These are phyloP conservation scores for Ogataea philodendri DNA, from an alignment of 805 yeast species.

Conservation along the genomic window DNA sequence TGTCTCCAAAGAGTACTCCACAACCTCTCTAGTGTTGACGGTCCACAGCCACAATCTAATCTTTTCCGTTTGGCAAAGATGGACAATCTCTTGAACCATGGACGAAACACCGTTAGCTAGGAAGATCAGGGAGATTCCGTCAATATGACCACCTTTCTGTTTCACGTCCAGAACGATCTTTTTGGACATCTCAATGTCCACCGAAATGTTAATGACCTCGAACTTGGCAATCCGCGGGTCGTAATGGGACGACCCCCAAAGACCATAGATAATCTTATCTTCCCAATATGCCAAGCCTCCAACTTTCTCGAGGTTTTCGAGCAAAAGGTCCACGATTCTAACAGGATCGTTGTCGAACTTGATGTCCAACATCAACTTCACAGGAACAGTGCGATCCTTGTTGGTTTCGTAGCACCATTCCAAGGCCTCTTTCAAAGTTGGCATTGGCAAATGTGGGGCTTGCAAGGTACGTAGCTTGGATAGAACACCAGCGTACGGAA, in stretches of 20 bases:
- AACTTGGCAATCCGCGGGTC: slow-evolving; percentile 28
- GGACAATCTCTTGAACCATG: slow-evolving; percentile 18
- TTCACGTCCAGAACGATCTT: slow-evolving; percentile 22
- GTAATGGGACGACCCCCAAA: slow-evolving; percentile 36
- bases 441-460: slow-evolving; percentile 35
- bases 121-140: slow-evolving; percentile 25
- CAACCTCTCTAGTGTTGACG: slow-evolving; percentile 28
- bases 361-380: slow-evolving; percentile 42
- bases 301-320: slow-evolving; percentile 22
- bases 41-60: slow-evolving; percentile 39
- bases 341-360: slow-evolving; percentile 33
- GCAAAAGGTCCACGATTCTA: slow-evolving; percentile 26
- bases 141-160: slow-evolving; percentile 19
- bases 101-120: slow-evolving; percentile 24
- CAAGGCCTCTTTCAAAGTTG: slow-evolving; percentile 32
- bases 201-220: slow-evolving; percentile 32
- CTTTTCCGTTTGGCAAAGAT: slow-evolving; percentile 19
- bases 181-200: slow-evolving; percentile 26
- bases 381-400: slow-evolving; percentile 32
- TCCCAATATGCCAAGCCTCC: slow-evolving; percentile 33
- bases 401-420: slow-evolving; percentile 41
- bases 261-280: slow-evolving; percentile 36
- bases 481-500: slow-evolving; percentile 29
- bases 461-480: slow-evolving; percentile 29
- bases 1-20: slow-evolving; percentile 17